Percentiles rank a stretch among this genome's conserved stretches.
phyloP scores from a whole-genome alignment of 805 yeast genomes.

The Phaffomyces thermotolerans region DNA sequence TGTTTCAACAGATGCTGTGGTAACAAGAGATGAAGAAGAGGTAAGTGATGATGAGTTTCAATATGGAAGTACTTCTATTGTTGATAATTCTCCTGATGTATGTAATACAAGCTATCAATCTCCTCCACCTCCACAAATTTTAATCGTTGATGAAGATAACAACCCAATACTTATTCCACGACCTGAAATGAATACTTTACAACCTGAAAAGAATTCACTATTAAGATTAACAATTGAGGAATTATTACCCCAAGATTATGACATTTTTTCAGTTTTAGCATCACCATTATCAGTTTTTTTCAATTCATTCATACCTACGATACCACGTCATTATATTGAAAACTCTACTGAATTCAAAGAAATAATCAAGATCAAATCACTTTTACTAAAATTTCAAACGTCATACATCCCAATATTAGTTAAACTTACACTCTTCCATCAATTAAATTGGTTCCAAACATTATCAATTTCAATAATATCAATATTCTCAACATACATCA shows the following conservation, averaged over 20 bases:
- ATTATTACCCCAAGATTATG: background rate
- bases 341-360: background rate
- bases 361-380: background rate
- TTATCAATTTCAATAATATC: background rate
- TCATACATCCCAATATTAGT: slow-evolving; percentile 1
- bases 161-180: background rate
- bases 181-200: background rate
- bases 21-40: background rate
- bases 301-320: slow-evolving; percentile 3
- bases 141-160: background rate
- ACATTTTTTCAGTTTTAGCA: background rate
- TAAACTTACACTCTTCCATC: background rate
- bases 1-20: background rate
- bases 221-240: no score
- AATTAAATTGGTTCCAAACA: background rate
- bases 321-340: background rate
- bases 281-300: slow-evolving; percentile 4
- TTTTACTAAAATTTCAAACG: background rate
- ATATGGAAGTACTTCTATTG: no score
- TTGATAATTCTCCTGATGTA: no score
- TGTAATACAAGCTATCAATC: no score
- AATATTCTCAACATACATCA: background rate
- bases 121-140: no score
- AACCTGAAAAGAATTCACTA: no score
- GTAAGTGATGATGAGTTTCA: no score